Percentiles rank a stretch among this genome's conserved stretches.
Conservation (phyloP, 768 basidiomycete genomes). For the Pulveroboletus sp. region DNA sequence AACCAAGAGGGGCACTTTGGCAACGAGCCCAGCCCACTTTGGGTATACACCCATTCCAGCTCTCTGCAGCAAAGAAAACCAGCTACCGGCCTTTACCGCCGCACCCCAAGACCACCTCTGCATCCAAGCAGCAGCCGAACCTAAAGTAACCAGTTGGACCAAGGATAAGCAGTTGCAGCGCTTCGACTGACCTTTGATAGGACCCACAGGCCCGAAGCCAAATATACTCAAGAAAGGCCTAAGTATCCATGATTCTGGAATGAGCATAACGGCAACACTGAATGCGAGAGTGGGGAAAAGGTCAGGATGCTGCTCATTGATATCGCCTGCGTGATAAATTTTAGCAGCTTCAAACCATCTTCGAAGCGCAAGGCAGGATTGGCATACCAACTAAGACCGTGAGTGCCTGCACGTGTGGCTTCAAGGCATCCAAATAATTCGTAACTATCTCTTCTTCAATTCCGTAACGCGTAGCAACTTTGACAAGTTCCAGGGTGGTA, state of each 20-base stretch:
- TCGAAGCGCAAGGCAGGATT: background rate
- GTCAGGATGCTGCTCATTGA: constrained; percentile 10
- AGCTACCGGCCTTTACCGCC: constrained; percentile 1
- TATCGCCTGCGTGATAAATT: constrained; percentile 4
- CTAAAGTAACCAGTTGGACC: background rate
- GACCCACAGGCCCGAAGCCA: constrained; percentile 16
- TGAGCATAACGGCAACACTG: constrained; percentile 1
- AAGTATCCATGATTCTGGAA: constrained; percentile 16
- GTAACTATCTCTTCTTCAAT: constrained; percentile 5
- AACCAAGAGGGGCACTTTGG: background rate
- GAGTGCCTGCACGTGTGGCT: constrained; percentile 5
- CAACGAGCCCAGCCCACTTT: background rate
- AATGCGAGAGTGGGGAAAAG: constrained; percentile 5
- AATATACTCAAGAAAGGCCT: constrained; percentile 7
- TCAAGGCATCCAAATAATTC: constrained; percentile 2
- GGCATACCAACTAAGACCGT: constrained; percentile 9
- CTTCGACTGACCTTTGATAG: constrained; percentile 9
- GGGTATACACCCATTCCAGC: constrained; percentile 11
- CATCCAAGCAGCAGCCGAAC: constrained; percentile 10
- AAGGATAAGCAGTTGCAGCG: accelerated
- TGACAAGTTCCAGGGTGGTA: background rate
- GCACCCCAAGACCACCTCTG: constrained; percentile 8
- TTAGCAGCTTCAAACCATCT: background rate
- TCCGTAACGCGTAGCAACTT: background rate
- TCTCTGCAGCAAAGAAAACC: constrained; percentile 14